Conservation (phyloP, 345 rosid genomes). For the Populus euphratica region DNA sequence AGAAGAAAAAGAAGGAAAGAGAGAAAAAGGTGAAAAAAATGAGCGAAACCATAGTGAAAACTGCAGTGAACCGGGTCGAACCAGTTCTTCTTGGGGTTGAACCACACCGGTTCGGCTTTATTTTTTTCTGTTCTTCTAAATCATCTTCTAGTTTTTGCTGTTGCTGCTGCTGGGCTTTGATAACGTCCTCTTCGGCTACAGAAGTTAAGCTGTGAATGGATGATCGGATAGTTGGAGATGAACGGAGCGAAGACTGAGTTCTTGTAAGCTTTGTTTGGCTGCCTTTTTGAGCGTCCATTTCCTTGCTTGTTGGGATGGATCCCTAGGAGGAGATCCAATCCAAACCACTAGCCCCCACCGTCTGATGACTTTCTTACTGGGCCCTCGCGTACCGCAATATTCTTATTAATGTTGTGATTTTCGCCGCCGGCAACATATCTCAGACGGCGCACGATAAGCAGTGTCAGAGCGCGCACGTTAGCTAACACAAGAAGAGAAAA, state of each 20-base stretch:
- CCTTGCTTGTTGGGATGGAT: not conserved
- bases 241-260: slow-evolving; percentile 77
- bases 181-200: slow-evolving; percentile 52
- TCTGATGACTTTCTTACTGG: slow-evolving; percentile 14
- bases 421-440: slow-evolving; percentile 45
- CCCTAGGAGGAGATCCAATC: slow-evolving; percentile 9
- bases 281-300: slow-evolving; percentile 63
- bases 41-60: slow-evolving; percentile 50
- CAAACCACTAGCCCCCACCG: slow-evolving; percentile 7
- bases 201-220: slow-evolving; percentile 79
- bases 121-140: slow-evolving; percentile 35
- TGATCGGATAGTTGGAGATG: slow-evolving; percentile 78
- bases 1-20: slow-evolving; percentile 45
- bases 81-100: slow-evolving; percentile 46
- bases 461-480: slow-evolving; percentile 34
- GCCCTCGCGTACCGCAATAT: slow-evolving; percentile 51
- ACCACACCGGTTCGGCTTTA: slow-evolving; percentile 30
- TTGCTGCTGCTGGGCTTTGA: slow-evolving; percentile 21
- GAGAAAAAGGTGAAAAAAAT: slow-evolving; percentile 45
- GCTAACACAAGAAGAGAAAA: not conserved
- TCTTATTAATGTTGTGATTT: slow-evolving; percentile 30
- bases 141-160: slow-evolving; percentile 12
- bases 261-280: slow-evolving; percentile 67
- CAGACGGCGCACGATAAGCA: slow-evolving; percentile 35
- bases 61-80: slow-evolving; percentile 50